Base-by-base conservation (phyloP, 1,284 basidiomycete species). In the Malassezia dermatis region DNA sequence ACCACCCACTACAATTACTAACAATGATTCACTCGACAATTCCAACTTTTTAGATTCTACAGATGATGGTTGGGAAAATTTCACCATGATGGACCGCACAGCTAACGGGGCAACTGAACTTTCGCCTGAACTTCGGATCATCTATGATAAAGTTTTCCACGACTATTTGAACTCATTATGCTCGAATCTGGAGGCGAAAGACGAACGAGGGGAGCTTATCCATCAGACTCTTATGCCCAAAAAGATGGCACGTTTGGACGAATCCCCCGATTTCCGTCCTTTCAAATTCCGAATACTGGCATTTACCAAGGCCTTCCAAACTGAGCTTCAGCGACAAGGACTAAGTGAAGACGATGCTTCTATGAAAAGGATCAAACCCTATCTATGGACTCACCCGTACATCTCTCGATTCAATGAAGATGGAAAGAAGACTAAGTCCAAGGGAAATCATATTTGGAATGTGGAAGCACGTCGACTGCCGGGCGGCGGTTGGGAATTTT, bases 211-310 rank as follows among this genome's bases (percentile, higher is more conserved):
- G 54, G 93, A 99, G 75, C 84, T 87, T 44, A 89, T 99, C 53
- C 94, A 99, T 75, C 94, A 99, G 77, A 90, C 90, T 37, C 80
- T 98, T 64, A 98, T 96, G 94, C 87, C 91, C 1, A 77, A 77
- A 58, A 66, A 66, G 57, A 66, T 73, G 69, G 62, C 62, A 0
- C 57, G 67, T 12, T 49, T 70, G 26, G 66, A 71, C 41, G 91
- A 96, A 78, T 90, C 88, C 43, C 84, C 85, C 43, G 93, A 96
- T 77, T 99, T 93, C 77, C 83, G 93, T 26, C 93, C 94, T 17
- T 98, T 99, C 84, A 96, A 96, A 77, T 98, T 98, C 78, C 84
- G 94, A 51, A 98, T 99, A 66, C 89, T 93, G 75, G 93, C 94
- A 0, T 99, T 99, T 77, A 96, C 93, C 12, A 89, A 91, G 67